These are phyloP conservation scores for Fusarium anguioides DNA, from an alignment of 2,329 filamentous ascomycete genomes.

Conservation along the genomic window DNA sequence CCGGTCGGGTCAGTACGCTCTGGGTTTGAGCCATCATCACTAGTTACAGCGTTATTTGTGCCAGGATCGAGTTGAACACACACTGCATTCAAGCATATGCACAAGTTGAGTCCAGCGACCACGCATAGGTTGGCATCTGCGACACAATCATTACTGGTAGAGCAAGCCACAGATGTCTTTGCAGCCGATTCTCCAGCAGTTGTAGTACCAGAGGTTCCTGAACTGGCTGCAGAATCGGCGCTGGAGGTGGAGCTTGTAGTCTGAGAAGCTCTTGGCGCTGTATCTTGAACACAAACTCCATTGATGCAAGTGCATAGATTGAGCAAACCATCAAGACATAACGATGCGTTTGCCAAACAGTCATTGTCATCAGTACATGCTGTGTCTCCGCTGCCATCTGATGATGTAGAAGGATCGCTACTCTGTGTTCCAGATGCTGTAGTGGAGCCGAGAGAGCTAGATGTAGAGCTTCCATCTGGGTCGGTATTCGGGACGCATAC, in stretches of 20 bases:
- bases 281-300: slow-evolving; percentile 8
- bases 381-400: neutral
- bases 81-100: neutral
- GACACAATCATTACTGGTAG: neutral
- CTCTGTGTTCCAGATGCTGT: neutral
- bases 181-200: neutral
- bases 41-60: neutral
- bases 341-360: neutral
- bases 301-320: slow-evolving; percentile 19
- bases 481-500: neutral
- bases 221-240: neutral
- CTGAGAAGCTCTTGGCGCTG: neutral
- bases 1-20: neutral
- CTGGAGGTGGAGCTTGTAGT: neutral
- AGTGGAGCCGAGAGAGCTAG: neutral
- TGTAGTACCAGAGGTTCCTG: neutral
- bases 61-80: neutral
- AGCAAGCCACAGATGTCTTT: neutral
- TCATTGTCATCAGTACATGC: neutral
- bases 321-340: neutral
- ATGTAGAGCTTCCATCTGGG: neutral
- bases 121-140: neutral
- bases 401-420: neutral
- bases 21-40: neutral
- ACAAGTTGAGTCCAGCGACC: neutral